Base-by-base conservation (phyloP, 1,284 basidiomycete species). In the Cryptococcus floricola region DNA sequence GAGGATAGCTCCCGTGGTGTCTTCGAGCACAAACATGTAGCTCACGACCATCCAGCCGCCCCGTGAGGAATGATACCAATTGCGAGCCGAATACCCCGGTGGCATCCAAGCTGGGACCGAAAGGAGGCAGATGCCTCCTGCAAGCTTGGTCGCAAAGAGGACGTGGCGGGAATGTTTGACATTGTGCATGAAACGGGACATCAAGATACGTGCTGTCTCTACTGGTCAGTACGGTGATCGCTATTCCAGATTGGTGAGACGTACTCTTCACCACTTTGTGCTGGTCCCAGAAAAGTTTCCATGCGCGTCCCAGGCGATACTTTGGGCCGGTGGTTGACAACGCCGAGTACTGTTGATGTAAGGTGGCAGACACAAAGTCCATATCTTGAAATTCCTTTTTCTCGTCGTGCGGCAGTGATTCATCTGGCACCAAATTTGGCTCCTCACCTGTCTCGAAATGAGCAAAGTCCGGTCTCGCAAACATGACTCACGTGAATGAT, bases 21-120 rank as follows among this genome's bases (percentile, higher is more conserved):
- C 73, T 49, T 81, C 80, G 34, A 81, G 61, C 10, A 79, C 78
- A 58, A 77, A 81, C 58, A 80, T 73, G 64, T 72, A 77, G 58
- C 71, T 73, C 50, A 74, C 61, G 16, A 76, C 70, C 62, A 75
- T 71, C 75, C 79, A 80, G 48, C 75, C 74, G 16, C 78, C 79
- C 23, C 77, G 61, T 18, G 69, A 64, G 0, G 56, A 44, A 14
- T 66, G 64, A 65, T 76, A 81, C 77, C 77, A 80, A 4, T 57
- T 28, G 14, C 77, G 60, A 0, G 73, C 75, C 13, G 58, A n/a
- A 16, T 65, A 55, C 2, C 60, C 63, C 0, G 61, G 57, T 0
- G 69, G 66, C 7, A 81, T 58, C 49, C 78, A 77, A 0, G 74
- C 73, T 0, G 79, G 79, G 2, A 80, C 52, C 6, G 74, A 68